Evolutionary conservation across 805 yeast species (phyloP).

Genomic region (Lachancea waltii): DNA sequence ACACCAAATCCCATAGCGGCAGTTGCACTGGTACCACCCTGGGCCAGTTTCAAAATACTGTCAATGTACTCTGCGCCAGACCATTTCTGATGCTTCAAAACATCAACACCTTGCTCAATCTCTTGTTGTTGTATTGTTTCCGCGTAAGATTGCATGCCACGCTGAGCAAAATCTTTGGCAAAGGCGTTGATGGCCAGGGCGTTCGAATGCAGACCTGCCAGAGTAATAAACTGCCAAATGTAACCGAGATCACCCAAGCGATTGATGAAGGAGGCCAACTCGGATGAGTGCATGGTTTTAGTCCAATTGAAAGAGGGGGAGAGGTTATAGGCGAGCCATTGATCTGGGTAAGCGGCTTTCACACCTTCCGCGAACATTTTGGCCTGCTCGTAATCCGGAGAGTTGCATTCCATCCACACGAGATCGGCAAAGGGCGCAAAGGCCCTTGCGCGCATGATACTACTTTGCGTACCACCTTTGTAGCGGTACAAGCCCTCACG

Average conservation of each 20-base stretch:
- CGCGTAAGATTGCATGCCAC: slow-evolving; percentile 96
- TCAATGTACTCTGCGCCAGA: slow-evolving; percentile 97
- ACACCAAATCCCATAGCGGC: slow-evolving; percentile 99
- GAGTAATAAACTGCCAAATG: slow-evolving; percentile 96
- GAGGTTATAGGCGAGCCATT: slow-evolving; percentile 95
- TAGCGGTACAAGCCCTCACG: slow-evolving; percentile 96
- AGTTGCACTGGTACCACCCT: slow-evolving; percentile 91
- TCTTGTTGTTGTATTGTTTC: slow-evolving; percentile 80
- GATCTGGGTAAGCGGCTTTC: slow-evolving; percentile 68
- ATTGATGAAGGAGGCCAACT: slow-evolving; percentile 84
- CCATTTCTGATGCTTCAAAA: slow-evolving; percentile 97
- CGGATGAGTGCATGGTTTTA: slow-evolving; percentile 78
- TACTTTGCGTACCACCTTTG: slow-evolving; percentile 95
- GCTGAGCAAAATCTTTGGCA: slow-evolving; percentile 65
- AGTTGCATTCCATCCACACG: slow-evolving; percentile 97
- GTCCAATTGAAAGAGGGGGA: slow-evolving; percentile 99
- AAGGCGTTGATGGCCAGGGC: slow-evolving; percentile 87
- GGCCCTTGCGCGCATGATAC: slow-evolving; percentile 93
- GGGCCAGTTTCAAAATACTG: slow-evolving; percentile 77
- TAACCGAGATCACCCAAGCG: slow-evolving; percentile 84
- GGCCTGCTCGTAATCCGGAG: slow-evolving; percentile 91
- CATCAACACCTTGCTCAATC: slow-evolving; percentile 84
- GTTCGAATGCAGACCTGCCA: slow-evolving; percentile 94
- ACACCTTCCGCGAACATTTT: slow-evolving; percentile 93
- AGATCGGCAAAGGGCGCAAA: slow-evolving; percentile 92